Evolutionary conservation across 2,329 filamentous ascomycete species (phyloP).

Genomic region (Emericellopsis cladophorae): DNA sequence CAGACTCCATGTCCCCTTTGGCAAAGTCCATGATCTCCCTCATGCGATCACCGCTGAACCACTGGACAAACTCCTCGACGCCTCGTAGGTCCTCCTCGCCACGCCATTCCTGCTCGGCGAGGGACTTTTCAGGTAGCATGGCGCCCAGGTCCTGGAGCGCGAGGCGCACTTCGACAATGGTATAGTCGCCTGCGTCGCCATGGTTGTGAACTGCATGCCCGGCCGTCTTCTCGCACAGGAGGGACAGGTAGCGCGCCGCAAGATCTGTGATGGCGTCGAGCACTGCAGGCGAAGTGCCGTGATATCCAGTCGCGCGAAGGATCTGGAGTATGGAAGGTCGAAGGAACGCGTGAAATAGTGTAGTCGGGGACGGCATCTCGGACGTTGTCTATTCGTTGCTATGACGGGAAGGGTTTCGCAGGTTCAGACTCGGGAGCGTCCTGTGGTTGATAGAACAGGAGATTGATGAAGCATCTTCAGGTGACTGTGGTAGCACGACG

Average conservation of each 20-base stretch:
- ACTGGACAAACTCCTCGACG: constrained; percentile 64
- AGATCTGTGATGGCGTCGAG: constrained; percentile 83
- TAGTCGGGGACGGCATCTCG: constrained; percentile 31
- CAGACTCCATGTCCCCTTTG: constrained; percentile 51
- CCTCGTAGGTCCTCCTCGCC: constrained; percentile 68
- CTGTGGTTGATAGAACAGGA: neutral
- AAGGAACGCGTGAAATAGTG: constrained; percentile 61
- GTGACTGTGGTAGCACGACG: too few species aligned
- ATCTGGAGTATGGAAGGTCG: constrained; percentile 84
- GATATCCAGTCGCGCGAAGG: constrained; percentile 82
- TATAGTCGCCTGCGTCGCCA: constrained; percentile 34
- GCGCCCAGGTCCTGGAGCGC: constrained; percentile 74
- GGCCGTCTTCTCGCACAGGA: constrained; percentile 62
- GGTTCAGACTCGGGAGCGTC: neutral
- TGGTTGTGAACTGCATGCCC: constrained; percentile 58
- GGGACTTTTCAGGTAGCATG: constrained; percentile 54
- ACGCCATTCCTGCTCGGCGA: constrained; percentile 54
- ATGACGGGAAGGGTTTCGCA: neutral
- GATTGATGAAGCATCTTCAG: neutral
- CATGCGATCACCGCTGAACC: constrained; percentile 64
- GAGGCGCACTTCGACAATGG: constrained; percentile 67
- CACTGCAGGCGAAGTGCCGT: constrained; percentile 67
- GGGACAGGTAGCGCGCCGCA: constrained; percentile 64
- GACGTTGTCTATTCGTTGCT: too few species aligned
- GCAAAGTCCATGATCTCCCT: constrained; percentile 73